Conservation (phyloP, 177 flowering plant species). For the Vitis hybrid region DNA sequence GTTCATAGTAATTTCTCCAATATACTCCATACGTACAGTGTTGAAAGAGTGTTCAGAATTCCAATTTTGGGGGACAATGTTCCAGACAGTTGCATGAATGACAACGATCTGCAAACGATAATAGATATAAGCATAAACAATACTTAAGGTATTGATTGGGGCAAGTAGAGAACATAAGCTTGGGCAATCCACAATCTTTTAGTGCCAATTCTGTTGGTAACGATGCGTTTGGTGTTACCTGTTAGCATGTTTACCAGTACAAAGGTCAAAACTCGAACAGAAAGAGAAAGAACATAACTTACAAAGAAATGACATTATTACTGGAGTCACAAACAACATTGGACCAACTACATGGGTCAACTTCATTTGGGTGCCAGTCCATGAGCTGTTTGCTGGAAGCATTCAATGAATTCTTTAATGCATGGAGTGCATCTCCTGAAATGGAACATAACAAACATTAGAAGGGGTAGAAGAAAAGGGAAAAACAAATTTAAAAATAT, state of each 20-base stretch:
- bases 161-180: background rate
- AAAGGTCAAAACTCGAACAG: background rate
- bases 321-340: conserved; percentile 56
- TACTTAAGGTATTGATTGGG: background rate
- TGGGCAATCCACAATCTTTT: background rate
- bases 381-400: conserved; percentile 59
- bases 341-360: conserved; percentile 95
- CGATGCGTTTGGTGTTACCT: no score
- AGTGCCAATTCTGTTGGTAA: background rate
- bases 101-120: conserved; percentile 58
- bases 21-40: conserved; percentile 66
- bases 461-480: no score
- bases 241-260: no score
- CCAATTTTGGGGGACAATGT: conserved; percentile 65
- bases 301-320: conserved; percentile 62
- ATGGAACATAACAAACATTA: conserved; percentile 16
- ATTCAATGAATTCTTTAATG: conserved; percentile 59
- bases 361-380: conserved; percentile 80
- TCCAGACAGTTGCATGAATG: conserved; percentile 75
- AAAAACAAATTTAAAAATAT: no score
- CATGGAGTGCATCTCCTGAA: conserved; percentile 77
- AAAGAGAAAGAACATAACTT: conserved; percentile 27
- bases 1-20: background rate
- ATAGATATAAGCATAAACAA: conserved; percentile 1
- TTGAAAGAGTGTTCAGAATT: conserved; percentile 46